Evolutionary conservation across 495 filamentous ascomycete genomes (phyloP).

Genomic region (Hypoxylon fragiforme): DNA sequence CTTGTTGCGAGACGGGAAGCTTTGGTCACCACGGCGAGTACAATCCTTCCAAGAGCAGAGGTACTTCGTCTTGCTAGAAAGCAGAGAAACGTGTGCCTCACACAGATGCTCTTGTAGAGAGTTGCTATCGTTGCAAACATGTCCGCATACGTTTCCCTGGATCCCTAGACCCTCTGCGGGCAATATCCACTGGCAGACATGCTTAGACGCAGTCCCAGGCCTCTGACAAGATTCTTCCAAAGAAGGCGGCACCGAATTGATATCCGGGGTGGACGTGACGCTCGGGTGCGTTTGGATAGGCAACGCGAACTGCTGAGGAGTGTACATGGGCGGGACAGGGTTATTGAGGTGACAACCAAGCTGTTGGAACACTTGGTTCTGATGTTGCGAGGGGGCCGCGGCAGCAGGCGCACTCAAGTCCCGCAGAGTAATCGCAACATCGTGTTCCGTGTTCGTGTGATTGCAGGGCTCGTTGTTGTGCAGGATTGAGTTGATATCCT

Average conservation of each 20-base stretch:
- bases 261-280: constrained; percentile 12
- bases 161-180: constrained; percentile 9
- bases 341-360: constrained; percentile 4
- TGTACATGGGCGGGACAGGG: neutral
- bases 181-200: constrained; percentile 42
- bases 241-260: constrained; percentile 1
- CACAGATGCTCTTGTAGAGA: constrained; percentile 49
- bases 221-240: neutral
- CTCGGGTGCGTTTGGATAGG: constrained; percentile 13
- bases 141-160: constrained; percentile 25
- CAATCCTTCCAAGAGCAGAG: constrained; percentile 54
- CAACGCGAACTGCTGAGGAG: constrained; percentile 5
- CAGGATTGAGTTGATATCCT: neutral
- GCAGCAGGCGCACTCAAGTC: constrained; percentile 26
- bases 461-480: constrained; percentile 33
- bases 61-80: constrained; percentile 49
- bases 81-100: constrained; percentile 40
- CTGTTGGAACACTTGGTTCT: constrained; percentile 8
- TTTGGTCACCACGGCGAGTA: constrained; percentile 37
- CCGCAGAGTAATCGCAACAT: constrained; percentile 31
- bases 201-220: neutral
- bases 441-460: constrained; percentile 36
- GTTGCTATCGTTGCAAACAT: constrained; percentile 17
- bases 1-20: constrained; percentile 58
- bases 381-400: constrained; percentile 9